Conservation (phyloP, 305 asterid species). For the Solanum hybrid region DNA sequence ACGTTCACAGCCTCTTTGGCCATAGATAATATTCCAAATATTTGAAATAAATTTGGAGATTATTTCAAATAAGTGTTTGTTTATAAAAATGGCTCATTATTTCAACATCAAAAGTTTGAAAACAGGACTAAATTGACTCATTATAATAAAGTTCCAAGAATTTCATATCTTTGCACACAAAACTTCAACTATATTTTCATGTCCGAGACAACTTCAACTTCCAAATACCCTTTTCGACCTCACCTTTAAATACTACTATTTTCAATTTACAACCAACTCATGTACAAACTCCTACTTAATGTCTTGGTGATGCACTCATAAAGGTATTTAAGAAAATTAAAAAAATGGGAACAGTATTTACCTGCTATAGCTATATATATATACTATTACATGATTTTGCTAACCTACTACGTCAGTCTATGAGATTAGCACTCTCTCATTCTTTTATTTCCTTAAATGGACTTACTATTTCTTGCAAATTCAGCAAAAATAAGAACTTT, state of each 20-base stretch:
- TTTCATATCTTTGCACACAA: not conserved
- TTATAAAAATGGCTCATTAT: not conserved
- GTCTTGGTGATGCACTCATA: not conserved
- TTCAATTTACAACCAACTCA: not conserved
- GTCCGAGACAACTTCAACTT: not conserved
- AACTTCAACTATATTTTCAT: not conserved
- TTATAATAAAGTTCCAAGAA: too few relatives aligned
- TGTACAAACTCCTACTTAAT: not conserved
- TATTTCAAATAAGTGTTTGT: not conserved
- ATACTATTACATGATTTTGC: not conserved
- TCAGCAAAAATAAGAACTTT: not conserved
- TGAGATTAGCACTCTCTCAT: not conserved
- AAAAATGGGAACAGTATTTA: not conserved
- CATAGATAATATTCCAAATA: not conserved
- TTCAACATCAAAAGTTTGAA: not conserved
- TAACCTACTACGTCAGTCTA: not conserved
- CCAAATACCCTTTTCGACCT: not conserved
- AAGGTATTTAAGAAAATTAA: not conserved
- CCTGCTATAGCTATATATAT: not conserved
- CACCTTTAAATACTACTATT: not conserved
- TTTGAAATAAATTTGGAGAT: not conserved
- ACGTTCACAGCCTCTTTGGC: not conserved
- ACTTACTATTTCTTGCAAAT: not conserved
- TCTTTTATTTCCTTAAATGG: not conserved
- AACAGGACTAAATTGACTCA: too few relatives aligned